Conservation (phyloP, 1,284 basidiomycete species). For the Cystobasidium slooffiae region DNA sequence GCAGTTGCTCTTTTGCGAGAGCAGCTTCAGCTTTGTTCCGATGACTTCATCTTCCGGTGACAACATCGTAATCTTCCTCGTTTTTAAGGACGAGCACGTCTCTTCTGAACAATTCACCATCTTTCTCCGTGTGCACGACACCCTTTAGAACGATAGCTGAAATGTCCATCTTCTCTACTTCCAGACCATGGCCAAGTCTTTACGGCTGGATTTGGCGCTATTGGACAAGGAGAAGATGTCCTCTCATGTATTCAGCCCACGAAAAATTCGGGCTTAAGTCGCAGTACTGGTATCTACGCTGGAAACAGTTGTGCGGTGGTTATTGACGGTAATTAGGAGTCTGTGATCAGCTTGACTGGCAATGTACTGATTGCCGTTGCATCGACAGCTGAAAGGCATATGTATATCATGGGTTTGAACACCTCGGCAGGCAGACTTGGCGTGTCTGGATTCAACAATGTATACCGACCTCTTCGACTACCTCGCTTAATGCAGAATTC, state of each 20-base stretch:
- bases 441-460: slow-evolving; percentile 2
- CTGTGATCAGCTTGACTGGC: too few species aligned
- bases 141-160: slow-evolving; percentile 7
- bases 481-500: neutral
- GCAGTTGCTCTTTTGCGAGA: neutral
- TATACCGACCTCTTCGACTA: slow-evolving; percentile 6
- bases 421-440: slow-evolving; percentile 25
- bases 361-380: neutral
- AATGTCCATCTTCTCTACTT: neutral
- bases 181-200: slow-evolving; percentile 36
- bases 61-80: slow-evolving; percentile 32
- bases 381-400: neutral
- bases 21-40: slow-evolving; percentile 29
- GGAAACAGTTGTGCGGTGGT: slow-evolving; percentile 22
- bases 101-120: slow-evolving; percentile 23
- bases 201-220: slow-evolving; percentile 36
- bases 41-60: slow-evolving; percentile 38
- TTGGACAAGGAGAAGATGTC: slow-evolving; percentile 20
- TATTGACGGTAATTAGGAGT: slow-evolving; percentile 16
- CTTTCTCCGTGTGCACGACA: neutral
- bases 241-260: slow-evolving; percentile 13
- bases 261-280: slow-evolving; percentile 5
- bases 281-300: slow-evolving; percentile 9
- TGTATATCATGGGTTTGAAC: slow-evolving; percentile 34
- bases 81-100: slow-evolving; percentile 6